A percentile compares a stretch with the other conserved stretches of the same genome.
phyloP scores from a whole-genome alignment of 352 stramenopile genomes.

The Phytophthora constricta region DNA sequence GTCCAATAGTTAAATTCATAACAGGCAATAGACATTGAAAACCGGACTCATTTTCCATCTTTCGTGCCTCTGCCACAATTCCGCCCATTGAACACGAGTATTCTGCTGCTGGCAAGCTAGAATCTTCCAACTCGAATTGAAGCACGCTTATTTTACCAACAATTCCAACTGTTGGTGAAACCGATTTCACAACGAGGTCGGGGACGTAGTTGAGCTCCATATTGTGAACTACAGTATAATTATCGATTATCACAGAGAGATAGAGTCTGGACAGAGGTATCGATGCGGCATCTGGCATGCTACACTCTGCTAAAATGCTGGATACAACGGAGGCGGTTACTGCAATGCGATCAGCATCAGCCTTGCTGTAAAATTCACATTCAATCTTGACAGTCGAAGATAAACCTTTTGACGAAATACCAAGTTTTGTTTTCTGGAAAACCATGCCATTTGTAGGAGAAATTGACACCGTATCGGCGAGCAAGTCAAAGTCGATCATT shows the following conservation, averaged over 20 bases:
- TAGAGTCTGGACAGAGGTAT: not conserved
- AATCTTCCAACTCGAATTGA: conserved; percentile 21
- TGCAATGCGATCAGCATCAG: not conserved
- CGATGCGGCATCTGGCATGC: conserved; percentile 17
- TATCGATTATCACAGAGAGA: conserved; percentile 39
- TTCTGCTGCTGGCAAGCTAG: not conserved
- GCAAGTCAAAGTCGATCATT: conserved; percentile 40
- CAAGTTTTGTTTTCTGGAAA: conserved; percentile 34
- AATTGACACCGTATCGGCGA: conserved; percentile 13
- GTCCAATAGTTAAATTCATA: not conserved
- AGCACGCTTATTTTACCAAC: conserved; percentile 26
- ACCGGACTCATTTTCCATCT: conserved; percentile 10
- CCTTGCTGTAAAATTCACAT: conserved; percentile 34
- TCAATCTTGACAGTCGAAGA: conserved; percentile 18
- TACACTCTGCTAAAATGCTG: conserved; percentile 21
- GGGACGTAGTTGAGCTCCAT: conserved; percentile 21
- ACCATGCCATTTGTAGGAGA: conserved; percentile 42
- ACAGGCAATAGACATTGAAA: conserved; percentile 40
- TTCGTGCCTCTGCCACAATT: not conserved
- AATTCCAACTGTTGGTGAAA: conserved; percentile 35
- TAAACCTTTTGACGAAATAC: conserved; percentile 28
- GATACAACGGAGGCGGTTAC: conserved; percentile 13
- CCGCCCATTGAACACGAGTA: conserved; percentile 45
- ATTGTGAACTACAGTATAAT: conserved; percentile 21
- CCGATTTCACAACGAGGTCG: conserved; percentile 27